A percentile compares a stretch with the other conserved stretches of the same genome.
These are phyloP conservation scores for Colletotrichum ledebouriae DNA, from an alignment of 2,329 filamentous ascomycete species.

Conservation along the genomic window DNA sequence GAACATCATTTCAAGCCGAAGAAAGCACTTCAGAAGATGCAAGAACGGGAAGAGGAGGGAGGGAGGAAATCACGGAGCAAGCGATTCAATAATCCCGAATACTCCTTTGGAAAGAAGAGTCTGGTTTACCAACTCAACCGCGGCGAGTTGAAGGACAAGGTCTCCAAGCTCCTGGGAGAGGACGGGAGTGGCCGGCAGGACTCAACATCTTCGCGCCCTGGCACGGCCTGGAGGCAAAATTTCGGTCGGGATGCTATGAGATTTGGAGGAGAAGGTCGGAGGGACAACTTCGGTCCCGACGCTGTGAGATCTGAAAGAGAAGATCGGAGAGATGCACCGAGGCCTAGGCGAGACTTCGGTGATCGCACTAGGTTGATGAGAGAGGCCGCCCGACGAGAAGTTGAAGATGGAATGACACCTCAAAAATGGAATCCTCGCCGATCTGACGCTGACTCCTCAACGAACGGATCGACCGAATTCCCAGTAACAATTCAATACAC, in stretches of 20 bases:
- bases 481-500: constrained; percentile 66
- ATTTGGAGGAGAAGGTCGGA: background rate
- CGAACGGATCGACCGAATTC: constrained; percentile 17
- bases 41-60: constrained; percentile 49
- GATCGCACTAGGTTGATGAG: constrained; percentile 19
- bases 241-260: background rate
- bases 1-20: constrained; percentile 59
- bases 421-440: constrained; percentile 9
- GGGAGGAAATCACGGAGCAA: constrained; percentile 61
- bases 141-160: constrained; percentile 55
- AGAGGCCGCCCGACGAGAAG: constrained; percentile 20
- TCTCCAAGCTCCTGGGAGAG: constrained; percentile 39
- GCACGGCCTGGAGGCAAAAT: constrained; percentile 12
- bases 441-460: constrained; percentile 7
- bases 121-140: constrained; percentile 67
- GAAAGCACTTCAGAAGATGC: constrained; percentile 64
- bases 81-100: constrained; percentile 65
- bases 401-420: constrained; percentile 5
- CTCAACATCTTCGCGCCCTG: background rate
- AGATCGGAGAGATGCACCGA: background rate
- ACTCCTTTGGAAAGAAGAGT: constrained; percentile 67
- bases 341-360: background rate
- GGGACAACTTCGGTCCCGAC: background rate
- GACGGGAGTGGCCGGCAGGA: constrained; percentile 17
- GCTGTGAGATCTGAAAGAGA: background rate